Evolutionary conservation across 2,329 filamentous ascomycete genomes (phyloP), one percentile per base, ranked within the genome.

Genomic region (Cordyceps cicadae): DNA sequence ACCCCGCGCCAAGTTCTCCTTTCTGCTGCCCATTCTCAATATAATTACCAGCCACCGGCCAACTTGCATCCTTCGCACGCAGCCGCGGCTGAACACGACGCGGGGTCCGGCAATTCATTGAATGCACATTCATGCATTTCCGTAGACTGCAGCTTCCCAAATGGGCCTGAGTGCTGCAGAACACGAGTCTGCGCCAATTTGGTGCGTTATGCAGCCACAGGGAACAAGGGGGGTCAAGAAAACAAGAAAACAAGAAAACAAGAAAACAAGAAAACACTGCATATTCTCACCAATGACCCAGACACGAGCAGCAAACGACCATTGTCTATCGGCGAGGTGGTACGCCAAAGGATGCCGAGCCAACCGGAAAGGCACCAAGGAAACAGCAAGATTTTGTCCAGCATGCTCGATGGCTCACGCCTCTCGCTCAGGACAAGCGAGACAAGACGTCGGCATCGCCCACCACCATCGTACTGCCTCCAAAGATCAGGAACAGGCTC

Each of bases 41-140:
- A 58, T 32, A 29, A 19, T 14, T 5, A 12, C n/a, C 11, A 17
- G 34, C 37, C 34, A 52, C 32, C 32, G 17, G 17, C 15, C 9
- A 15, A 51, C 49, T 19, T 17, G 24, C 32, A 52, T n/a, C 4
- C 17, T 58, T 17, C 45, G 4, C 55, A 41, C n/a, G 15, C 32
- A 49, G 45, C 34, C n/a, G 49, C 34, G 56, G 56, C 56, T 59
- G 56, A 59, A 46, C 9, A 45, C 17, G 56, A 39, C 49, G 56
- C 48, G 49, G 56, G 34, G 39, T 39, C 37, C n/a, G 34, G 48
- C 48, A 41, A 49, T 12, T 34, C 34, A 12, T 21, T 19, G 48
- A 48, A 32, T 24, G 12, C 34, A 11, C 14, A 37, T 29, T 29
- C 34, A 24, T 24, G 24, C 24, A 24, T 24, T 24, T 24, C 4